Evolutionary conservation across 2,329 filamentous ascomycete genomes (phyloP), one percentile per base, ranked within the genome.

Genomic region (Hypoxylon sp.): DNA sequence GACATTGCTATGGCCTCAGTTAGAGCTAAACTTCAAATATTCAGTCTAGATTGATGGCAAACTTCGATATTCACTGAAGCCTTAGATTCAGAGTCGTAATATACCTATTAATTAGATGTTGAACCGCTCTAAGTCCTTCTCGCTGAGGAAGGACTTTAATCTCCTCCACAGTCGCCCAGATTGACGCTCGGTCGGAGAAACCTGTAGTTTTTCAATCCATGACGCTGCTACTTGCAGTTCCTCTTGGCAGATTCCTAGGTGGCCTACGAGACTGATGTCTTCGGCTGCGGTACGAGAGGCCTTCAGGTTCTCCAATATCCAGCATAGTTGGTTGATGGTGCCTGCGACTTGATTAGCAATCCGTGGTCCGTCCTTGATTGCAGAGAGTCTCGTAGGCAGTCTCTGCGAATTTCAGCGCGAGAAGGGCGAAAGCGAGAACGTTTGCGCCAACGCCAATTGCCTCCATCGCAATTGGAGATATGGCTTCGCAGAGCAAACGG

Each of bases 401-500:
- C 17, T 52, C 38, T 5, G 49, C 49, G 13, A 32, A 13, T 21
- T 52, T 52, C 32, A 52, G 9, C 21, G 49, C 32, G 4, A 52
- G 17, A n/a, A 52, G 17, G 17, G 38, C 49, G 32, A 52, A 52
- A 4, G 49, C 19, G 17, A 52, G 30, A 36, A 52, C 19, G 17
- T 52, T 52, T 10, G 49, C 49, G 6, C 49, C 49, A 14, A 14
- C 32, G 14, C 49, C 49, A 11, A 52, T 38, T 6, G 49, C 49
- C 9, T 52, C 49, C 49, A 52, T 52, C 38, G 17, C 11, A 9
- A 43, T 19, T 10, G n/a, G 14, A 43, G 38, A 19, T 43, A 14
- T 14, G 36, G 36, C 2, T 14, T 14, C 11, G 32, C 4, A 14
- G 32, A 14, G 11, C 4, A 36, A n/a, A 14, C 6, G 13, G 14